Conservation (phyloP, 2,329 filamentous ascomycete species). For the Nakataea oryzae region DNA sequence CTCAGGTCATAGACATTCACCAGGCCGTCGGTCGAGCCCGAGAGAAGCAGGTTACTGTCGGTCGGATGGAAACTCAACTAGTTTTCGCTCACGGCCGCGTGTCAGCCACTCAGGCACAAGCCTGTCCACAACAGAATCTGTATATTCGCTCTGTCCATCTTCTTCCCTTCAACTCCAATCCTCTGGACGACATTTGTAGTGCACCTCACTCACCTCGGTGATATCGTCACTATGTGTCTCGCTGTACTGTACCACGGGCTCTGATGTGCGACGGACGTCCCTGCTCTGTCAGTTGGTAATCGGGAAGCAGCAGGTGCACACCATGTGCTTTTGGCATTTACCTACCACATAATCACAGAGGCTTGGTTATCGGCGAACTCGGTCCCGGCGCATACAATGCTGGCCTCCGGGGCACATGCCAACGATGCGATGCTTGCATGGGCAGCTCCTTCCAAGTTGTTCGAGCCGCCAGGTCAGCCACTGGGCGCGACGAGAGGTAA, state of each 20-base stretch:
- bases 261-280: constrained; percentile 43
- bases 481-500: constrained; percentile 9
- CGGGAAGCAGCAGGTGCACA: background rate
- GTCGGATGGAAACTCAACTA: constrained; percentile 52
- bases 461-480: background rate
- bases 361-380: constrained; percentile 57
- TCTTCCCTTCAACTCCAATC: too few relatives aligned
- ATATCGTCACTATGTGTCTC: constrained; percentile 61
- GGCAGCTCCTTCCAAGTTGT: constrained; percentile 7
- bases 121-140: background rate
- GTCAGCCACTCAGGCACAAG: background rate
- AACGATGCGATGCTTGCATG: constrained; percentile 45
- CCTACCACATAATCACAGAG: constrained; percentile 50
- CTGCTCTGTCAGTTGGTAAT: constrained; percentile 21
- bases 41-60: constrained; percentile 53
- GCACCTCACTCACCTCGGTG: constrained; percentile 34
- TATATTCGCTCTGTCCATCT: background rate
- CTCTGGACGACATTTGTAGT: background rate
- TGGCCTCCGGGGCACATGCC: constrained; percentile 44
- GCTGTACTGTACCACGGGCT: constrained; percentile 42
- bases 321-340: background rate
- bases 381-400: constrained; percentile 60
- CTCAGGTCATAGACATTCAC: constrained; percentile 67
- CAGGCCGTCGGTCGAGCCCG: constrained; percentile 70
- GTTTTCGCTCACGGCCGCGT: constrained; percentile 4